Evolutionary conservation across 1,284 basidiomycete species (phyloP).

Genomic region (Trichosporon sp.): DNA sequence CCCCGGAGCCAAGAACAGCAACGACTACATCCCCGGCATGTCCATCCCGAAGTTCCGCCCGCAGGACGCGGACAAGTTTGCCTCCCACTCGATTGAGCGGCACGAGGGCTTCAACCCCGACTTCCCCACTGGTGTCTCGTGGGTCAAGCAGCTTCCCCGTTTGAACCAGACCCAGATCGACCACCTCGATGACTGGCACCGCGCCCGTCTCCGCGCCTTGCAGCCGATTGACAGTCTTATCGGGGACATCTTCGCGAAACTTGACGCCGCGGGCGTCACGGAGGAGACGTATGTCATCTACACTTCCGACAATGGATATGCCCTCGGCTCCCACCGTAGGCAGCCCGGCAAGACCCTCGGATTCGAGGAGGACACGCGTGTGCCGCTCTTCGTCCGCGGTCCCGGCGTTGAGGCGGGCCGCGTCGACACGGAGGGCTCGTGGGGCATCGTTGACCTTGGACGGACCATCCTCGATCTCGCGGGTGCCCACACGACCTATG

Average conservation of each 20-base stretch:
- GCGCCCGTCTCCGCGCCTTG: slow-evolving; percentile 40
- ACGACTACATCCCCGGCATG: slow-evolving; percentile 2
- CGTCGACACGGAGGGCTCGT: slow-evolving; percentile 33
- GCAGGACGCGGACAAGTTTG: slow-evolving; percentile 43
- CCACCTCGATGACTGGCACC: slow-evolving; percentile 52
- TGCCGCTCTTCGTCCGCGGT: slow-evolving; percentile 44
- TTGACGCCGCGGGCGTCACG: slow-evolving; percentile 42
- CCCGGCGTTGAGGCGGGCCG: slow-evolving; percentile 37
- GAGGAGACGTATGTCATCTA: slow-evolving; percentile 50
- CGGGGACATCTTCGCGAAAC: slow-evolving; percentile 40
- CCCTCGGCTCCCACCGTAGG: slow-evolving; percentile 45
- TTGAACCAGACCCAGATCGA: slow-evolving; percentile 44
- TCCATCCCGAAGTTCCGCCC: slow-evolving; percentile 32
- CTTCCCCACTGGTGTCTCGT: slow-evolving; percentile 41
- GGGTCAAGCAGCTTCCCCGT: slow-evolving; percentile 42
- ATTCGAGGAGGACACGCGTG: slow-evolving; percentile 50
- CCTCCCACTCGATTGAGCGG: slow-evolving; percentile 32
- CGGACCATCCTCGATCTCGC: slow-evolving; percentile 50
- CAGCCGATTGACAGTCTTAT: slow-evolving; percentile 51
- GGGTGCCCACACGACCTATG: slow-evolving; percentile 41
- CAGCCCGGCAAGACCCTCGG: slow-evolving; percentile 50
- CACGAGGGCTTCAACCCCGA: slow-evolving; percentile 42
- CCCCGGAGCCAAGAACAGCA: not conserved
- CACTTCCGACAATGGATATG: slow-evolving; percentile 50
- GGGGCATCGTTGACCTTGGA: slow-evolving; percentile 46